Evolutionary conservation across 2,329 filamentous ascomycete genomes (phyloP), one percentile per base, ranked within the genome.

Genomic region (Hymenoscyphus infarciens): DNA sequence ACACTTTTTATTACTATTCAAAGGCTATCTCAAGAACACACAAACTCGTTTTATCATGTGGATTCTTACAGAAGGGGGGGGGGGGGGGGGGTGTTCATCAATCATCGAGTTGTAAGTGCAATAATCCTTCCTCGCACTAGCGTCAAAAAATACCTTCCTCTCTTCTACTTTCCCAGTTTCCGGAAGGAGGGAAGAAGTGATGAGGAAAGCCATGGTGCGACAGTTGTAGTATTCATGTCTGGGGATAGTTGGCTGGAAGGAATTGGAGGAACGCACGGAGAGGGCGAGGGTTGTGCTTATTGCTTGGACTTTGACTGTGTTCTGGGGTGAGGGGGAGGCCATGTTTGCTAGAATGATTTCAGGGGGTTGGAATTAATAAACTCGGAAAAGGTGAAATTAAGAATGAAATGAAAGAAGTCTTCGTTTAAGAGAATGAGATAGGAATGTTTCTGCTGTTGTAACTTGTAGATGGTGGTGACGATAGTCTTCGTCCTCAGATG

Each of bases 201-300:
- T 60, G 16, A 66, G 59, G 16, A 66, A 66, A 1, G 59, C 58
- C 53, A 63, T 59, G n/a, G 59, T 56, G 5, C 61, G 58, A 39
- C 60, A 67, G 16, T 64, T 61, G 11, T 61, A 60, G 25, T 16
- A 35, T 29, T 66, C 64, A 56, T 66, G 64, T 10, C 64, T 62
- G 13, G 59, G 57, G 25, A 66, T 66, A 1, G 39, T 22, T 8
- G 64, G 64, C 10, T 61, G 31, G 11, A 64, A 55, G 27, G 64
- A 66, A 19, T 61, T 62, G 8, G 13, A 19, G 13, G 62, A 56
- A 15, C 56, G 52, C 16, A 59, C 39, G 15, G 60, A 61, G 45
- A 64, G 62, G 15, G 52, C n/a, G 3, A 63, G 52, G n/a, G 60
- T 66, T 19, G 62, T 66, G 29, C 64, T 49, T 25, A 66, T 19